A percentile compares a stretch with the other conserved stretches of the same genome.
These are phyloP conservation scores for Acacia concinna DNA, from an alignment of 331 rosid species.

Conservation along the genomic window DNA sequence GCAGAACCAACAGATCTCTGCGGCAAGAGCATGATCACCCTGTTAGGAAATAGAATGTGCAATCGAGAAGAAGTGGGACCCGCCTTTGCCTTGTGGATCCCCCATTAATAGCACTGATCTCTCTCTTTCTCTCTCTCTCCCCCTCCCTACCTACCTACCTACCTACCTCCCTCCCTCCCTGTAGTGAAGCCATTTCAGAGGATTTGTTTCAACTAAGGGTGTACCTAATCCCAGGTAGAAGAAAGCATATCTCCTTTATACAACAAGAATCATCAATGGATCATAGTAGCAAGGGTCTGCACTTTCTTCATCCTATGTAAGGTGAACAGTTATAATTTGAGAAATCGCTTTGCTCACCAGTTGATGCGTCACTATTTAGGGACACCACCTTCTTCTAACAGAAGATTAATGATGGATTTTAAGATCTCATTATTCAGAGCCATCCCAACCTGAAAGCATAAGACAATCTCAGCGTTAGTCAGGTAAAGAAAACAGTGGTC, in stretches of 20 bases:
- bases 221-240: not conserved
- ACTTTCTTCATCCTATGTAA: not conserved
- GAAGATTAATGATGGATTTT: constrained; percentile 47
- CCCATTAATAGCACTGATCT: not conserved
- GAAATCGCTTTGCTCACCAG: constrained; percentile 2
- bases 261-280: not conserved
- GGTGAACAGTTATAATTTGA: constrained; percentile 1
- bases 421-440: constrained; percentile 44
- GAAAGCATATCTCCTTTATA: not conserved
- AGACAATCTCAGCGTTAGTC: constrained; percentile 9
- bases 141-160: too few relatives aligned
- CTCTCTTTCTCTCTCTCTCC: not conserved
- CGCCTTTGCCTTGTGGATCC: not conserved
- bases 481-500: constrained; percentile 21
- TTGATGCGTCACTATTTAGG: constrained; percentile 34
- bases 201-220: not conserved
- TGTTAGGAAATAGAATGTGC: not conserved
- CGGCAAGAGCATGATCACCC: not conserved
- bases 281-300: not conserved
- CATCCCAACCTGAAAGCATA: constrained; percentile 50
- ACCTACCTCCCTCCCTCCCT: not conserved
- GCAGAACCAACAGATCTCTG: not conserved
- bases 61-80: not conserved
- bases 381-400: constrained; percentile 48
- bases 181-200: not conserved